A percentile compares a stretch with the other conserved stretches of the same genome.
phyloP scores from a whole-genome alignment of 2,329 filamentous ascomycete genomes.

The Cladosporium phlei region DNA sequence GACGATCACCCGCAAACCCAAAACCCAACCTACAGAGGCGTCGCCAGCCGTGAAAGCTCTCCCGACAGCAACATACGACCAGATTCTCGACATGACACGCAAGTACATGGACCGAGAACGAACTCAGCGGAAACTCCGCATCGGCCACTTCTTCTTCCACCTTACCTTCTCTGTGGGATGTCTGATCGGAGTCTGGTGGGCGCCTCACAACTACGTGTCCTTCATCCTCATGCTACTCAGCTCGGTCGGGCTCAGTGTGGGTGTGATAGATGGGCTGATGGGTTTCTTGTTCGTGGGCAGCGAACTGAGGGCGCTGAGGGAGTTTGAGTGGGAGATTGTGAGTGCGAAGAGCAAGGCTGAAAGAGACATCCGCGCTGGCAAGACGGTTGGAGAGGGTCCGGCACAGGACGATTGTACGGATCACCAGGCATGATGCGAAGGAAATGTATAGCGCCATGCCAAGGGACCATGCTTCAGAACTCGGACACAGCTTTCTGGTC shows the following conservation, averaged over 20 bases:
- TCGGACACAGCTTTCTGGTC: too few species aligned
- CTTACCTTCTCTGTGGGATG: slow-evolving; percentile 66
- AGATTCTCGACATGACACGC: slow-evolving; percentile 66
- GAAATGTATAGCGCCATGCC: too few species aligned
- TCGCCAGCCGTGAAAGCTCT: slow-evolving; percentile 10
- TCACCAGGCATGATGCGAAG: neutral
- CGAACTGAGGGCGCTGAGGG: slow-evolving; percentile 75
- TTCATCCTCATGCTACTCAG: slow-evolving; percentile 78
- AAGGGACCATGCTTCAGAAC: too few species aligned
- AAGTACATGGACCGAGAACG: slow-evolving; percentile 67
- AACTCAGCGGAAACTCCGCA: slow-evolving; percentile 65
- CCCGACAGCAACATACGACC: slow-evolving; percentile 50
- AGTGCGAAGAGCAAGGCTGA: slow-evolving; percentile 52
- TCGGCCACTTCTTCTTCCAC: slow-evolving; percentile 67
- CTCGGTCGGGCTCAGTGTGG: slow-evolving; percentile 70
- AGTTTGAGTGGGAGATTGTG: slow-evolving; percentile 89
- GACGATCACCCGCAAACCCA: slow-evolving; percentile 54
- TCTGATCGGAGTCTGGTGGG: slow-evolving; percentile 81
- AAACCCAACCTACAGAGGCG: neutral
- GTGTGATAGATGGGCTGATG: slow-evolving; percentile 78
- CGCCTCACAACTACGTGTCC: slow-evolving; percentile 66
- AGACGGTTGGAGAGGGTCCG: neutral
- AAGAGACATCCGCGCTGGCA: slow-evolving; percentile 3
- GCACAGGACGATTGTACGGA: neutral
- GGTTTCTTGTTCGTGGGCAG: slow-evolving; percentile 79